Base-by-base conservation (phyloP, 805 yeast genomes). In the Sugiyamaella qingdaonensis region DNA sequence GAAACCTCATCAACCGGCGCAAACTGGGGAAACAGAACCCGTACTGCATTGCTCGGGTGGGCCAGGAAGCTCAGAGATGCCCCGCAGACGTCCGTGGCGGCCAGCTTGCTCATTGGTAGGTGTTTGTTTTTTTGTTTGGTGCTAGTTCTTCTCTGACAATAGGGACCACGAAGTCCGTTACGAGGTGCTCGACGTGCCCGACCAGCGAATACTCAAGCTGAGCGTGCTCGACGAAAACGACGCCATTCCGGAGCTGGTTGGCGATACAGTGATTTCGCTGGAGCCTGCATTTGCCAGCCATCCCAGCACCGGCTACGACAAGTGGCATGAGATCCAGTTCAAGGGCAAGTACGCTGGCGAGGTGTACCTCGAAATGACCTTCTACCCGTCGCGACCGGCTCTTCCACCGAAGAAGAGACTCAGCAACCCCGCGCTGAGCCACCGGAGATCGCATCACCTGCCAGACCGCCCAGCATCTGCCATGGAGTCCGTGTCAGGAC, bases 11-110 rank as follows among this genome's bases (percentile, higher is more conserved):
- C 21, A 92, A 94, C 69, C 73, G 89, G 56, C 76, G 92, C 35
- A 88, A 85, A 57, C 74, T 92, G 49, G 97, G 95, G 63, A 94
- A 94, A 64, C 99, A 94, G 69, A 86, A 88, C 58, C 99, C 98
- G 1, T 91, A 88, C 70, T 86, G 90, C 55, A 81, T 92, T 4
- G 76, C 88, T 10, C 74, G 98, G 53, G 76, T 94, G 4, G 92
- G 91, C 29, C 88, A 88, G 55, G 79, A 80, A 61, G 92, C 95
- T 9, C 83, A 86, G 58, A 82, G 85, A 63, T 88, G 97, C 0
- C 83, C 82, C 34, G 78, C 88, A 0, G 82, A 87, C 54, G 78
- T 80, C 49, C 73, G 98, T 59, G 99, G 96, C 1, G 99, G 99
- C 1, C 99, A 94, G 66, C 86, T 88, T 3, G 99, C 99, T 0